Evolutionary conservation across 1,139 yeast genomes (phyloP).

Genomic region (Candida anutae): DNA sequence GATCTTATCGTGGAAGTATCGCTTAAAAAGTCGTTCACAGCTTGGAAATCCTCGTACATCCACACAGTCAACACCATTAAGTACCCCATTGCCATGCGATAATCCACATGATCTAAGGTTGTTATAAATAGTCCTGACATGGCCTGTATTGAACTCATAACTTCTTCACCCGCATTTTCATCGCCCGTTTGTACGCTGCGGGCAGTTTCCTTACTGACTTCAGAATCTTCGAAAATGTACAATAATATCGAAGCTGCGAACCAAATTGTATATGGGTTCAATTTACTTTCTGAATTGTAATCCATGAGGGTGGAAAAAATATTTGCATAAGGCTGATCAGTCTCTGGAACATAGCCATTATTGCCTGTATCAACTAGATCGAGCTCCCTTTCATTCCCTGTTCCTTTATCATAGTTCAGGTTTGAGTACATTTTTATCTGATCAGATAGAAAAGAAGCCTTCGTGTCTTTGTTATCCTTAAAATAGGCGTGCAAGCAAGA

Average conservation of each 20-base stretch:
- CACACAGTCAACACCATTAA: slow-evolving; percentile 67
- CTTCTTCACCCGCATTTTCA: slow-evolving; percentile 64
- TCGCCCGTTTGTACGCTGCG: slow-evolving; percentile 59
- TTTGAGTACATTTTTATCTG: slow-evolving; percentile 45
- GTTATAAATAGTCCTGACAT: slow-evolving; percentile 69
- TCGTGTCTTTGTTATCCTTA: slow-evolving; percentile 55
- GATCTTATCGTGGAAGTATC: slow-evolving; percentile 64
- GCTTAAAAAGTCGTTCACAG: slow-evolving; percentile 69
- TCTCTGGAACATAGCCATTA: neutral
- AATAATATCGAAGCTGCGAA: slow-evolving; percentile 67
- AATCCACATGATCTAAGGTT: slow-evolving; percentile 56
- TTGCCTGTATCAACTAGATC: slow-evolving; percentile 1
- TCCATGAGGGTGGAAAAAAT: slow-evolving; percentile 65
- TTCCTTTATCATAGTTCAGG: slow-evolving; percentile 14
- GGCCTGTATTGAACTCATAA: slow-evolving; percentile 68
- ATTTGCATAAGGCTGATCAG: slow-evolving; percentile 34
- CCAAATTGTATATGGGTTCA: slow-evolving; percentile 87
- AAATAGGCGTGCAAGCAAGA: slow-evolving; percentile 63
- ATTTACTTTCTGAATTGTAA: slow-evolving; percentile 64
- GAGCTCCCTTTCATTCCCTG: slow-evolving; percentile 3
- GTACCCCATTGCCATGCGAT: slow-evolving; percentile 73
- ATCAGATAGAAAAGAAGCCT: slow-evolving; percentile 51
- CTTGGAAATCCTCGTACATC: slow-evolving; percentile 70
- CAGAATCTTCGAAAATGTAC: slow-evolving; percentile 52
- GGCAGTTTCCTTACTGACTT: slow-evolving; percentile 44